Evolutionary conservation across 208 protist genomes (phyloP).

Genomic region (Zelonia costaricensis): DNA sequence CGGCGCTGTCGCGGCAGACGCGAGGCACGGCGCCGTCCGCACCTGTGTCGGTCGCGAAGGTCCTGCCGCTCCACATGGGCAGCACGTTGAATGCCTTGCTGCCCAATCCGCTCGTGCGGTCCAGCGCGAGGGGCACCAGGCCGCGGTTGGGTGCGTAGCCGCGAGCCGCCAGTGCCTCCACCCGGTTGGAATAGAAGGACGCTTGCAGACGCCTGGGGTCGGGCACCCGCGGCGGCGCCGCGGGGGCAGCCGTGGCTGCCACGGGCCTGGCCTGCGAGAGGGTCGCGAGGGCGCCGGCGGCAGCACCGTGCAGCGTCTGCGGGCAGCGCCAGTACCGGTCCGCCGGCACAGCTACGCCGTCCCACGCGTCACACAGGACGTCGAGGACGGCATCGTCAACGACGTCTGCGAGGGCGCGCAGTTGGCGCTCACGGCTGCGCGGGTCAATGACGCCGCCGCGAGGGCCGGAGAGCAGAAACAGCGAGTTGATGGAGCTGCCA

Average conservation of each 20-base stretch:
- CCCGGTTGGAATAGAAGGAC: conserved; percentile 66
- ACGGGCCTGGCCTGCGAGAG: not conserved
- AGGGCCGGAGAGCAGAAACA: conserved; percentile 69
- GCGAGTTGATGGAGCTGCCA: conserved; percentile 47
- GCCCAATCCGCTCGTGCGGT: conserved; percentile 42
- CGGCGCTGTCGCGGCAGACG: conserved; percentile 7
- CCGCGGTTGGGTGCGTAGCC: conserved; percentile 47
- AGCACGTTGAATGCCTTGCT: conserved; percentile 81
- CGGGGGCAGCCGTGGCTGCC: not conserved
- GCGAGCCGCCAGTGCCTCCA: conserved; percentile 54
- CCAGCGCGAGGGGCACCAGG: conserved; percentile 49
- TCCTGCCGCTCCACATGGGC: conserved; percentile 9
- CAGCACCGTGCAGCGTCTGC: conserved; percentile 5
- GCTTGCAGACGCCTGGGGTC: conserved; percentile 37
- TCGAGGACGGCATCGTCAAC: conserved; percentile 39
- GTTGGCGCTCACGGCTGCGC: conserved; percentile 7
- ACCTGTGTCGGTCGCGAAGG: not conserved
- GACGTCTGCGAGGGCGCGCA: conserved; percentile 21
- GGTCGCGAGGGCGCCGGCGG: not conserved
- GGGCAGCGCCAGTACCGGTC: conserved; percentile 70
- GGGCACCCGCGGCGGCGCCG: conserved; percentile 25
- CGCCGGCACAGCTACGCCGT: conserved; percentile 49
- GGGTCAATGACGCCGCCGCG: conserved; percentile 45
- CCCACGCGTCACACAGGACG: conserved; percentile 45
- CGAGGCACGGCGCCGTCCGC: not conserved